phyloP scores from a whole-genome alignment of 2,329 filamentous ascomycete genomes.

The Scorias spongiosa region DNA sequence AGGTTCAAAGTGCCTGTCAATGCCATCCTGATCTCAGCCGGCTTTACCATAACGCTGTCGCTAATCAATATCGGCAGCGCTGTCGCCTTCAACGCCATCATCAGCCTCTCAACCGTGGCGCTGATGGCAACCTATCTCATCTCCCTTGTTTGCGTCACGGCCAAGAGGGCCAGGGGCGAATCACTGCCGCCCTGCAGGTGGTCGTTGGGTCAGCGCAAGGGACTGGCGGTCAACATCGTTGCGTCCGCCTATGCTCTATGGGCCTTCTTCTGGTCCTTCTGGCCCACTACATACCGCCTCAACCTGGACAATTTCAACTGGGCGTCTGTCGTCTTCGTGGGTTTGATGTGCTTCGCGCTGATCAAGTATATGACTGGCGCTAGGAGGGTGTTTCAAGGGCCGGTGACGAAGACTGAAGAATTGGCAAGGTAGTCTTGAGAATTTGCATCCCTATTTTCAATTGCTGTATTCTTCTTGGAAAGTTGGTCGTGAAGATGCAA shows the following conservation, averaged over 20 bases:
- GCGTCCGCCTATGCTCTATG: slow-evolving; percentile 21
- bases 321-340: slow-evolving; percentile 30
- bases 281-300: slow-evolving; percentile 26
- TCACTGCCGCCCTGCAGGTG: slow-evolving; percentile 22
- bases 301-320: slow-evolving; percentile 33
- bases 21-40: slow-evolving; percentile 10
- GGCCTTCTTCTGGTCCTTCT: slow-evolving; percentile 25
- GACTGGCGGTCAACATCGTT: slow-evolving; percentile 22
- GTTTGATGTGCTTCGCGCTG: slow-evolving; percentile 4
- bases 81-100: slow-evolving; percentile 27
- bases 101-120: slow-evolving; percentile 25
- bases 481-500: no score
- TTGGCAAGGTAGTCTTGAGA: not conserved
- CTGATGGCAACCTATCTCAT: slow-evolving; percentile 28
- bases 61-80: slow-evolving; percentile 22
- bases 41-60: slow-evolving; percentile 12
- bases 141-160: slow-evolving; percentile 20
- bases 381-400: not conserved
- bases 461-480: no score
- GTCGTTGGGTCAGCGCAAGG: slow-evolving; percentile 21
- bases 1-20: slow-evolving; percentile 4
- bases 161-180: slow-evolving; percentile 21
- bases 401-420: not conserved
- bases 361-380: not conserved
- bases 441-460: no score